Evolutionary conservation across 2,329 filamentous ascomycete genomes (phyloP).

Genomic region (Dactylonectria macrodidyma): DNA sequence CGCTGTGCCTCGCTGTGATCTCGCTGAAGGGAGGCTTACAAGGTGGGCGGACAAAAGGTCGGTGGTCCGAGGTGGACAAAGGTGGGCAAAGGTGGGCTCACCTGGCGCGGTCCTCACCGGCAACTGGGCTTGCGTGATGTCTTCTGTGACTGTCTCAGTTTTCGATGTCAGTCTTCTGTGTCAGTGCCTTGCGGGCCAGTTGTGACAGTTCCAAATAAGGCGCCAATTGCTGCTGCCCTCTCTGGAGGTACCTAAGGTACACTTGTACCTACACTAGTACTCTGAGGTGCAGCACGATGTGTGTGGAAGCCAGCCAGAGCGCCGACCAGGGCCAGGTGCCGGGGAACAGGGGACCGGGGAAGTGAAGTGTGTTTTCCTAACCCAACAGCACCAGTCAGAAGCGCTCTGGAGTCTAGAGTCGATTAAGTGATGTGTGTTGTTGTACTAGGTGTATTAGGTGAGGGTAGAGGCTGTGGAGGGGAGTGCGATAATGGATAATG

Average conservation of each 20-base stretch:
- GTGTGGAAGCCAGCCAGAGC: conserved; percentile 16
- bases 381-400: conserved; percentile 6
- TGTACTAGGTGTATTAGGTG: neutral
- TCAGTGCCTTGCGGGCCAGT: conserved; percentile 11
- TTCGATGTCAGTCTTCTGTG: conserved; percentile 14
- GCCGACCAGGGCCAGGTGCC: conserved; percentile 18
- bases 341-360: conserved; percentile 28
- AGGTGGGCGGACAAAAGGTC: conserved; percentile 27
- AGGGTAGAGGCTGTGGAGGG: neutral
- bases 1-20: conserved; percentile 20
- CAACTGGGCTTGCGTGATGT: conserved; percentile 32
- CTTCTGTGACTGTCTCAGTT: neutral
- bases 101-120: conserved; percentile 36
- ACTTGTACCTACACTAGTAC: neutral
- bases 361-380: conserved; percentile 10
- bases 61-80: conserved; percentile 33
- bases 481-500: conserved; percentile 5
- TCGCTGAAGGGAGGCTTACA: conserved; percentile 18
- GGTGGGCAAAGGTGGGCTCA: conserved; percentile 41
- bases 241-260: neutral
- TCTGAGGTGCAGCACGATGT: conserved; percentile 3
- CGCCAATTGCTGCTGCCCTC: conserved; percentile 10
- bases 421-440: neutral
- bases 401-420: neutral
- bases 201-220: conserved; percentile 18